Conservation (phyloP, 495 filamentous ascomycete genomes). For the Podospora australis region DNA sequence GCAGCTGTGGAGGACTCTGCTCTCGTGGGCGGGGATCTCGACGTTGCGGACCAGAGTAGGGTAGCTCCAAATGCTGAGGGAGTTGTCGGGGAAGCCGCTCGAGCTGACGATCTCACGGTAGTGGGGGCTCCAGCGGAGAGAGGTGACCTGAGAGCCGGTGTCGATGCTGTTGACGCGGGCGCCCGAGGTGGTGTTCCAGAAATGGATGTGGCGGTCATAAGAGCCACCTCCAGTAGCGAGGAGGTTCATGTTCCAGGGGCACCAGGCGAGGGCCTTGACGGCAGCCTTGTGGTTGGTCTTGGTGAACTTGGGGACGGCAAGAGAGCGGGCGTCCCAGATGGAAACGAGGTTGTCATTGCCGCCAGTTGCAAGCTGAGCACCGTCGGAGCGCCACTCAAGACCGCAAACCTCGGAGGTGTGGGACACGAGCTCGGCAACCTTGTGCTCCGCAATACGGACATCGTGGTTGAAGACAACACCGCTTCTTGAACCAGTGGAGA, state of each 20-base stretch:
- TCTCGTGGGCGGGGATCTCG: conserved; percentile 99
- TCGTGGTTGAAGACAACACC: conserved; percentile 99
- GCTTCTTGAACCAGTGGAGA: conserved; percentile 89
- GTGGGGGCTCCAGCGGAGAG: conserved; percentile 86
- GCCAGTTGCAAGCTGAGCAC: conserved; percentile 91
- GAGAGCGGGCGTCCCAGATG: conserved; percentile 95
- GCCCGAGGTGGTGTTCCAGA: conserved; percentile 98
- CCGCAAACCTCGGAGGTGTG: conserved; percentile 98
- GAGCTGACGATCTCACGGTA: conserved; percentile 98
- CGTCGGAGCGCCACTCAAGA: conserved; percentile 93
- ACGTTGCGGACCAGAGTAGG: conserved; percentile 92
- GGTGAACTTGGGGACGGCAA: conserved; percentile 90
- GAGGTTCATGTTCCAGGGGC: conserved; percentile 96
- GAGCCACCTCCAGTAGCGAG: conserved; percentile 94
- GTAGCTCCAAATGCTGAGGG: conserved; percentile 97
- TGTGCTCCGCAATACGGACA: conserved; percentile 95
- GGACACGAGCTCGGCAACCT: conserved; percentile 90
- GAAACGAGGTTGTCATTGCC: conserved; percentile 98
- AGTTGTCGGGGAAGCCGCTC: conserved; percentile 97
- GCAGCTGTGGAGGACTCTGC: conserved; percentile 87
- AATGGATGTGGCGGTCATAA: conserved; percentile 96
- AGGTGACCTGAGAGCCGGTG: conserved; percentile 94
- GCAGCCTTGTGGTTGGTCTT: conserved; percentile 99
- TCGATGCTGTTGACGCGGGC: conserved; percentile 98
- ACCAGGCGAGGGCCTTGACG: conserved; percentile 97